phyloP scores from a whole-genome alignment of 768 basidiomycete genomes.

The Boletus barrowsii region DNA sequence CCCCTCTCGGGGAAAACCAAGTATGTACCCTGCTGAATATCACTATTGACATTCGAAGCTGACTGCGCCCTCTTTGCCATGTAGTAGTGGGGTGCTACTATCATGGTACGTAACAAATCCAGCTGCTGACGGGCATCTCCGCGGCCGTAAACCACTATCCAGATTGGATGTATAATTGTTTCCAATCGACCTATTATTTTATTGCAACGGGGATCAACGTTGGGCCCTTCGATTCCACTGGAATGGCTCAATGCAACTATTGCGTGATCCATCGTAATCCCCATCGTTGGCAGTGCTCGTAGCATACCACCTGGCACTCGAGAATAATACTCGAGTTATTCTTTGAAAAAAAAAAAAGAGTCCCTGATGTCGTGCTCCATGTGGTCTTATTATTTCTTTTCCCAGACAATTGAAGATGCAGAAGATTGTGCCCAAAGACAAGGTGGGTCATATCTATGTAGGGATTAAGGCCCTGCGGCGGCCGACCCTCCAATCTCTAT shows the following conservation, averaged over 20 bases:
- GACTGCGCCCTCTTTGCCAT: neutral
- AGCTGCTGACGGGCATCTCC: neutral
- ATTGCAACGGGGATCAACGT: neutral
- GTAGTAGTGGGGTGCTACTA: neutral
- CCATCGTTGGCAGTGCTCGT: neutral
- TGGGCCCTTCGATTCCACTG: neutral
- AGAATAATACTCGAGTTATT: neutral
- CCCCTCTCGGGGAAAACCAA: conserved; percentile 1
- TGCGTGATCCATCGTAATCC: neutral
- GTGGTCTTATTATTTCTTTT: neutral
- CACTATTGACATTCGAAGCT: neutral
- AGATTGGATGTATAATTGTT: neutral
- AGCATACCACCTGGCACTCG: neutral
- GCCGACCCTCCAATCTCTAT: neutral
- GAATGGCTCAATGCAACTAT: neutral
- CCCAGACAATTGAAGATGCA: neutral
- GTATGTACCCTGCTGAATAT: neutral
- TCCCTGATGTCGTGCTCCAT: neutral
- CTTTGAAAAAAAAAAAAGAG: neutral
- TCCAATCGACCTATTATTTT: neutral
- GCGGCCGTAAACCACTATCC: neutral
- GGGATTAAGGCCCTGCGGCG: neutral
- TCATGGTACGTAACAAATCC: conserved; percentile 4
- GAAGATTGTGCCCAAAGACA: neutral
- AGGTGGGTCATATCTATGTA: neutral